Evolutionary conservation across 2,329 filamentous ascomycete genomes (phyloP).

Genomic region (Apiospora kogelbergensis): DNA sequence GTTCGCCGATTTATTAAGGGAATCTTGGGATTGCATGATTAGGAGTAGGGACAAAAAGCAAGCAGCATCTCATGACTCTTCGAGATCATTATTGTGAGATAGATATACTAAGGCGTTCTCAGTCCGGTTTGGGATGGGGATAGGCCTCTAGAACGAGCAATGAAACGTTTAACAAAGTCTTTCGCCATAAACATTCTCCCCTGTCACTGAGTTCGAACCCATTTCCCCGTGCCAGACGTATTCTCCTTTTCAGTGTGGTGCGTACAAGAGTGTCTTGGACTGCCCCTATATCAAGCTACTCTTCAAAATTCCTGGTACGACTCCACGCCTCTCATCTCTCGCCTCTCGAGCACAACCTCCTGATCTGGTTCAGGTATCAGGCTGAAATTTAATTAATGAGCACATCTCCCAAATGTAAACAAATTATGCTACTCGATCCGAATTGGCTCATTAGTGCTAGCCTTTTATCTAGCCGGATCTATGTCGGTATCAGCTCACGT

Average conservation of each 20-base stretch:
- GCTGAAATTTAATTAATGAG: too few species aligned
- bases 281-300: too few species aligned
- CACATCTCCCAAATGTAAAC: too few species aligned
- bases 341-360: too few species aligned
- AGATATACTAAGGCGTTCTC: constrained; percentile 11
- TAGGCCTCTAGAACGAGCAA: constrained; percentile 9
- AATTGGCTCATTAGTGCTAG: too few species aligned
- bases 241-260: not conserved
- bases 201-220: not conserved
- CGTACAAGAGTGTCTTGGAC: too few species aligned
- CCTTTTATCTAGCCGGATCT: too few species aligned
- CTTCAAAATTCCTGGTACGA: too few species aligned
- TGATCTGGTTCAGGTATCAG: too few species aligned
- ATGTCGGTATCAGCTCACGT: too few species aligned
- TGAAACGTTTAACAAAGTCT: not conserved
- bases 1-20: not conserved
- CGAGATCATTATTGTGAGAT: constrained; percentile 9
- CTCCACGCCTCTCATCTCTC: too few species aligned
- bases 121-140: constrained; percentile 4
- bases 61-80: constrained; percentile 11
- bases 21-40: not conserved
- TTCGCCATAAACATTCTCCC: not conserved
- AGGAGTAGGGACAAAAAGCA: constrained; percentile 12
- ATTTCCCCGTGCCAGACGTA: not conserved
- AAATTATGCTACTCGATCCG: too few species aligned